These are phyloP conservation scores for Boletus barrowsii DNA, from an alignment of 768 basidiomycete genomes.

Conservation along the genomic window DNA sequence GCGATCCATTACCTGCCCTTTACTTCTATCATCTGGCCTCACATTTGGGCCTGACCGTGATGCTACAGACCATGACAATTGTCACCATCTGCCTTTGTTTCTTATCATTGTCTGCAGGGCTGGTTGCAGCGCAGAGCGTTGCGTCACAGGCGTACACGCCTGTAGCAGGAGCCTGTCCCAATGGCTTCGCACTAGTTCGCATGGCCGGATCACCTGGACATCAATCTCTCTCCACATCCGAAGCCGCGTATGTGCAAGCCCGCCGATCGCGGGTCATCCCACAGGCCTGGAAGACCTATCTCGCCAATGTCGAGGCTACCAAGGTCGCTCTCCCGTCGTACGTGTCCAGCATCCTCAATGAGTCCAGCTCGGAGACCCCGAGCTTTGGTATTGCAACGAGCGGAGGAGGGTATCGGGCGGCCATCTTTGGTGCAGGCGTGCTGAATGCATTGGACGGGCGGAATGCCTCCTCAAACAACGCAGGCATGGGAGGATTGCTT, in stretches of 20 bases:
- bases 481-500: conserved; percentile 48
- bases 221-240: conserved; percentile 36
- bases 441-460: conserved; percentile 48
- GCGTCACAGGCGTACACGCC: conserved; percentile 27
- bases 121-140: conserved; percentile 16
- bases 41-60: background rate
- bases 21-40: background rate
- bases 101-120: background rate
- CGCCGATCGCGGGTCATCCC: conserved; percentile 37
- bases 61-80: background rate
- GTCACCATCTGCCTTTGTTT: conserved; percentile 9
- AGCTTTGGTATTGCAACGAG: conserved; percentile 50
- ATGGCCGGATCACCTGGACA: conserved; percentile 18
- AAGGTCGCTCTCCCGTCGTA: conserved; percentile 32
- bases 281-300: conserved; percentile 38
- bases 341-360: conserved; percentile 31
- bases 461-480: conserved; percentile 38
- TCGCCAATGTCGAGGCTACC: conserved; percentile 35
- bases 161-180: conserved; percentile 14
- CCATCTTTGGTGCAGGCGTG: conserved; percentile 51
- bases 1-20: no score
- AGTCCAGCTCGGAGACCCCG: conserved; percentile 24
- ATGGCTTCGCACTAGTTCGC: conserved; percentile 28
- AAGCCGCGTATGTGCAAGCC: conserved; percentile 36
- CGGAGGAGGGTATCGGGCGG: conserved; percentile 57